These are phyloP conservation scores for Elaeis oleifera DNA, from an alignment of 202 grass and related monocot genomes.

Conservation along the genomic window DNA sequence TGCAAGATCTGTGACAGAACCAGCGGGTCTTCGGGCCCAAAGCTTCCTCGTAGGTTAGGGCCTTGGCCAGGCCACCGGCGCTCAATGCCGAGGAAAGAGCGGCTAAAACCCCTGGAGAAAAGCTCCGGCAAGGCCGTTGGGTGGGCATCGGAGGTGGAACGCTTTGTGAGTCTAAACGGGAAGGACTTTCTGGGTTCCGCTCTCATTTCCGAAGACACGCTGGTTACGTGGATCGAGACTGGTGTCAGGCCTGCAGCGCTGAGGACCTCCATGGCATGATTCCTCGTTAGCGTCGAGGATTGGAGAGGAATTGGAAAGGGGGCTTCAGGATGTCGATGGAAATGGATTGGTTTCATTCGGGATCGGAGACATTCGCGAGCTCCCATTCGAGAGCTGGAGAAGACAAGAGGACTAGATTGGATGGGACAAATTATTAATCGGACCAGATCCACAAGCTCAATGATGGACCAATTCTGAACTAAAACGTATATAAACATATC, in stretches of 20 bases:
- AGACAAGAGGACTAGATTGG: too few relatives aligned
- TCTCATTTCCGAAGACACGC: constrained; percentile 1
- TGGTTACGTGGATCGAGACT: constrained; percentile 24
- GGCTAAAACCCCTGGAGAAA: constrained; percentile 24
- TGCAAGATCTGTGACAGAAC: constrained; percentile 34
- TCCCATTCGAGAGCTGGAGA: too few relatives aligned
- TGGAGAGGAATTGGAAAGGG: constrained; percentile 16
- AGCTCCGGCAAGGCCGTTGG: too few relatives aligned
- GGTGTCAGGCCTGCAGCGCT: constrained; percentile 35
- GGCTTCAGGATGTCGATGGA: constrained; percentile 21
- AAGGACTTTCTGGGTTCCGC: constrained; percentile 16
- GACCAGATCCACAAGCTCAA: too few relatives aligned
- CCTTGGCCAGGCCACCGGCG: constrained; percentile 34
- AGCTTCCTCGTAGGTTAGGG: constrained; percentile 65
- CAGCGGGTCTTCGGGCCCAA: constrained; percentile 48
- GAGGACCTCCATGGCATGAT: constrained; percentile 88
- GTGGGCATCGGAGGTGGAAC: background rate
- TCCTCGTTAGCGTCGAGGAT: constrained; percentile 6
- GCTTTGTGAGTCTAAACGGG: background rate
- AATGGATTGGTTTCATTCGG: constrained; percentile 7
- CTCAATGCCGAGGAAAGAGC: constrained; percentile 37
- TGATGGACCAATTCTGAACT: too few relatives aligned
- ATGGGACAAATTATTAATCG: too few relatives aligned
- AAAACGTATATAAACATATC: background rate
- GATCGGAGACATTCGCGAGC: too few relatives aligned